phyloP scores from a whole-genome alignment of 768 basidiomycete genomes.

The Russula dissimulans region DNA sequence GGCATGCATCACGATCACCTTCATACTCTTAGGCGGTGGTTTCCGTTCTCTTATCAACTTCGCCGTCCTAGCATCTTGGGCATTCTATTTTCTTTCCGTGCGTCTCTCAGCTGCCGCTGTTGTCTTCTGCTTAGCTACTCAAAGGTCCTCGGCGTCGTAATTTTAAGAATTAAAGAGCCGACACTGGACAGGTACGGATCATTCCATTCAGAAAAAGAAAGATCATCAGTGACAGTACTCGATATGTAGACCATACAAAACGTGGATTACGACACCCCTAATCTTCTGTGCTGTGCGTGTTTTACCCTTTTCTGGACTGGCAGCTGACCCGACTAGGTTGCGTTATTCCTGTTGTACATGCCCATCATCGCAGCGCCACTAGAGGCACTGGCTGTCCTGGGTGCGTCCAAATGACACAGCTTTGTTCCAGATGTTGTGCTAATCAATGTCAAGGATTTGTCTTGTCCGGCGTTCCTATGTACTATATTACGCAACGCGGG shows the following conservation, averaged over 20 bases:
- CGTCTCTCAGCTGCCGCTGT: slow-evolving; percentile 20
- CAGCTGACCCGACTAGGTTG: slow-evolving; percentile 42
- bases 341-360: slow-evolving; percentile 87
- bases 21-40: slow-evolving; percentile 81
- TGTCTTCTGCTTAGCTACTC: background rate
- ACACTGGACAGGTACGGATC: slow-evolving; percentile 59
- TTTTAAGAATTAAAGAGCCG: slow-evolving; percentile 86
- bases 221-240: background rate
- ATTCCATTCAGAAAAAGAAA: background rate
- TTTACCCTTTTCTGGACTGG: background rate
- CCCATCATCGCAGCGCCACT: slow-evolving; percentile 88
- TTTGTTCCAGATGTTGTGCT: background rate
- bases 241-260: slow-evolving; percentile 72
- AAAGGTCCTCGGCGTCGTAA: slow-evolving; percentile 80
- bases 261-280: slow-evolving; percentile 85
- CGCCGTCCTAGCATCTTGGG: slow-evolving; percentile 79
- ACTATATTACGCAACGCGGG: slow-evolving; percentile 61
- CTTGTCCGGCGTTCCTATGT: slow-evolving; percentile 69
- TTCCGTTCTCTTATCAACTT: slow-evolving; percentile 87
- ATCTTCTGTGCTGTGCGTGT: slow-evolving; percentile 73
- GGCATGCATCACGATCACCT: slow-evolving; percentile 59
- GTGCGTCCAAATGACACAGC: slow-evolving; percentile 34
- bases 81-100: slow-evolving; percentile 80
- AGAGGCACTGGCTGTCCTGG: slow-evolving; percentile 79
- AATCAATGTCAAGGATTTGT: slow-evolving; percentile 50